Evolutionary conservation across 2,329 filamentous ascomycete genomes (phyloP), one percentile per base, ranked within the genome.

Genomic region (Diatrype stigma): DNA sequence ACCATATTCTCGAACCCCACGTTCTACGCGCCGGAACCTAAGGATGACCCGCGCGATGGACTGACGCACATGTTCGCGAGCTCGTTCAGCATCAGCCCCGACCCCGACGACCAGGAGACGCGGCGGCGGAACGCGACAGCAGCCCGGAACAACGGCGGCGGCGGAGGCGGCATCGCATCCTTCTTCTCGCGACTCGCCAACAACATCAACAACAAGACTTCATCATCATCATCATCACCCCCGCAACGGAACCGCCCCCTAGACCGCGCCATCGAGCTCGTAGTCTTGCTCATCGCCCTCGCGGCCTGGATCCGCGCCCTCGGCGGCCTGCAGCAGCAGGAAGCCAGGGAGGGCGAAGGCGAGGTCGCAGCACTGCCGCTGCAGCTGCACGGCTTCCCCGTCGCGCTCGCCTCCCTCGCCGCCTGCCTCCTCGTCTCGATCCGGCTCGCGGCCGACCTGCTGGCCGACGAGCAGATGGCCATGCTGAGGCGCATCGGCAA

Each of bases 41-140:
- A 55, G 16, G 59, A 68, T 44, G 66, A 68, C 46, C 65, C 66
- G 3, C 55, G 64, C 42, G 66, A 68, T 30, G 53, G 55, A 22
- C 57, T 68, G 16, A 66, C 64, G 14, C 65, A 54, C 45, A 63
- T 68, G 60, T 67, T 68, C 51, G 64, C 61, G 7, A 61, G 46
- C 40, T 67, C 65, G 3, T 68, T 68, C 42, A 68, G 59, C 46
- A 60, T 68, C 26, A 66, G 62, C 47, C 65, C 65, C 22, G 51
- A 51, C 38, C 63, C 63, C 40, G 64, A 67, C 28, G 61, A 62
- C 11, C n/a, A 40, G 17, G 37, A 40, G 2, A 16, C n/a, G n/a
- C n/a, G 22, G 22, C 40, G 40, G 22, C 14, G 40, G 16, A 26
- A 44, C 12, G 22, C 19, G 16, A 54, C 52, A 21, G 47, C 34